These are phyloP conservation scores for Talaromyces albobiverticillius DNA, from an alignment of 2,329 filamentous ascomycete genomes.

Conservation along the genomic window DNA sequence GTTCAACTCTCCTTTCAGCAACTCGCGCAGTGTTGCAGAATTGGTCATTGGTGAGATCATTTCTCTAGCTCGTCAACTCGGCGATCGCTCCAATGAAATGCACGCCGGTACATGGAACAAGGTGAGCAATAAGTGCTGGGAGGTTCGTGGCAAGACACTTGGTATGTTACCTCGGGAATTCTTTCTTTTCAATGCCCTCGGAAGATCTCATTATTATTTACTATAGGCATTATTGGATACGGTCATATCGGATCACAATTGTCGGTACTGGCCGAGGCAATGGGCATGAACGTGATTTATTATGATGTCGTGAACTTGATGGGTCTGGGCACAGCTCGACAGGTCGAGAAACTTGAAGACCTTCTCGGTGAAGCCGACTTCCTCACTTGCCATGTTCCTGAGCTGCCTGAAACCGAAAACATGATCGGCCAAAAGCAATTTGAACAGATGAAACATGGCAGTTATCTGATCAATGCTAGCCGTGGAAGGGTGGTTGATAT, in stretches of 20 bases:
- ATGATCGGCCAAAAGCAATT: constrained; percentile 82
- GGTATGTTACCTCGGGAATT: constrained; percentile 49
- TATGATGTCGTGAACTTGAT: constrained; percentile 94
- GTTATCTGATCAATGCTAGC: constrained; percentile 94
- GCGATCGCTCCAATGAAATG: constrained; percentile 90
- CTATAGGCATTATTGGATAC: constrained; percentile 84
- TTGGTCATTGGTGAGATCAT: constrained; percentile 95
- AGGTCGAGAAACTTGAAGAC: constrained; percentile 73
- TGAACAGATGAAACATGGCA: constrained; percentile 84
- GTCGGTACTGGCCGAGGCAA: constrained; percentile 90
- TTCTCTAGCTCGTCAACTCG: constrained; percentile 81
- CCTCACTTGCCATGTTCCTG: constrained; percentile 90
- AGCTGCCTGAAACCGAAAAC: constrained; percentile 86
- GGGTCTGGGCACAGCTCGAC: constrained; percentile 82
- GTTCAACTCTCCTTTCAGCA: constrained; percentile 98
- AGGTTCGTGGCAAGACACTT: constrained; percentile 94
- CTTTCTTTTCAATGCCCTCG: not conserved
- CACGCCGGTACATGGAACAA: constrained; percentile 97
- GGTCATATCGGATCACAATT: constrained; percentile 96
- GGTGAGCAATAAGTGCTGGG: constrained; percentile 95
- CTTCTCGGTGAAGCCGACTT: constrained; percentile 83
- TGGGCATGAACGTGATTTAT: constrained; percentile 98
- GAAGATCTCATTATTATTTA: not conserved
- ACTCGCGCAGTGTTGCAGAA: constrained; percentile 95
- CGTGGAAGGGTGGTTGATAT: constrained; percentile 94